phyloP scores from a whole-genome alignment of 805 yeast genomes.

The Cyberlindnera maritima region DNA sequence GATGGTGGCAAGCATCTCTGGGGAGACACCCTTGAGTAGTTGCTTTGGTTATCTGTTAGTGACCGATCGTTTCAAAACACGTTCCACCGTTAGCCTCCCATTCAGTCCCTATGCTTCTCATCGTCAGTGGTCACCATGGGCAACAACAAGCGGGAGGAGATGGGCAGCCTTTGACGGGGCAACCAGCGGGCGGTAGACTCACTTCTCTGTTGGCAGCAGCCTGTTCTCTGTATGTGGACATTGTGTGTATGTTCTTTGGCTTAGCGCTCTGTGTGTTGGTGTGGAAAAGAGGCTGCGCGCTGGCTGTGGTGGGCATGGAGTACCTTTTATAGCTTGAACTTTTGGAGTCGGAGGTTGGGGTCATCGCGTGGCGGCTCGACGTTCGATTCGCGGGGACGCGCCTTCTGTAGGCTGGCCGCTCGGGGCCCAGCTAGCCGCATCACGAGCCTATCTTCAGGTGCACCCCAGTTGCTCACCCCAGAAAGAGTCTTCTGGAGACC shows the following conservation, averaged over 20 bases:
- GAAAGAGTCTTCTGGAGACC: not conserved
- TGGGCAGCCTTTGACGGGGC: not conserved
- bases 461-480: not conserved
- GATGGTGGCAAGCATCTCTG: conserved; percentile 54
- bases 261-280: not conserved
- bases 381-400: no score
- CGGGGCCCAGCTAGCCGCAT: not conserved
- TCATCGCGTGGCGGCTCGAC: not conserved
- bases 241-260: not conserved
- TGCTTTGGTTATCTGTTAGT: conserved; percentile 10
- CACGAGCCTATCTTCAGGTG: not conserved
- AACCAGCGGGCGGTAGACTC: conserved; percentile 4
- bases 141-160: no score
- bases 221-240: conserved; percentile 2
- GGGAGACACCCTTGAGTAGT: conserved; percentile 52
- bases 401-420: not conserved
- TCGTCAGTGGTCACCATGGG: no score
- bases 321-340: not conserved
- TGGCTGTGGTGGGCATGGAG: not conserved
- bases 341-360: not conserved
- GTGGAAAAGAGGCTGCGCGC: not conserved
- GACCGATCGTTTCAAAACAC: not conserved
- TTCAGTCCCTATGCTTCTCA: no score
- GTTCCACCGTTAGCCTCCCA: no score
- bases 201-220: conserved; percentile 20